A percentile compares a stretch with the other conserved stretches of the same genome.
phyloP scores from a whole-genome alignment of 192 early-diverging fungal genomes.

The Funneliformis mosseae region DNA sequence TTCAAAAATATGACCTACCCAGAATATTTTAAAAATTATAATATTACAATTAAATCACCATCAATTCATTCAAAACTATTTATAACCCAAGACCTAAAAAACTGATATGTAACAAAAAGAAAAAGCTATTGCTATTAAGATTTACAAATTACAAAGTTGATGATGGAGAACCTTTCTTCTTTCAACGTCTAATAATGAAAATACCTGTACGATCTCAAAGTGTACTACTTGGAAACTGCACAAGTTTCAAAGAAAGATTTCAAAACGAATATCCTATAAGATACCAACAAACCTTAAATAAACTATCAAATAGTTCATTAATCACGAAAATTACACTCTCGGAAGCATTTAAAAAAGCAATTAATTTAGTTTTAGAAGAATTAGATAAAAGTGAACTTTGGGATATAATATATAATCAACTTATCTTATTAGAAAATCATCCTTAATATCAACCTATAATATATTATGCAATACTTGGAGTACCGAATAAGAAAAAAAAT shows the following conservation, averaged over 20 bases:
- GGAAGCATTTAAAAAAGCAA: too few relatives aligned
- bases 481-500: too few relatives aligned
- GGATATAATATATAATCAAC: too few relatives aligned
- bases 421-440: too few relatives aligned
- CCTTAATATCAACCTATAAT: too few relatives aligned
- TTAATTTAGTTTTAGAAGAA: too few relatives aligned
- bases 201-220: background rate
- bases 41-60: background rate
- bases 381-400: too few relatives aligned
- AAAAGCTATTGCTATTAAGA: background rate
- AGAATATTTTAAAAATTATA: background rate
- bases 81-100: background rate
- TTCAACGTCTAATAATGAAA: slow-evolving; percentile 1
- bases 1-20: background rate
- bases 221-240: background rate
- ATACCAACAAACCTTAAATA: too few relatives aligned
- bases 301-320: too few relatives aligned
- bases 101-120: background rate
- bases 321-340: too few relatives aligned
- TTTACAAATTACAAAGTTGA: background rate
- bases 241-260: too few relatives aligned
- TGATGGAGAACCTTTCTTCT: background rate
- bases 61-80: background rate
- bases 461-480: background rate
- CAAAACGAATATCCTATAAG: background rate